Evolutionary conservation across 148 eudicot genomes (phyloP), one percentile per base, ranked within the genome.

Genomic region (Tetragonia tetragonoides): DNA sequence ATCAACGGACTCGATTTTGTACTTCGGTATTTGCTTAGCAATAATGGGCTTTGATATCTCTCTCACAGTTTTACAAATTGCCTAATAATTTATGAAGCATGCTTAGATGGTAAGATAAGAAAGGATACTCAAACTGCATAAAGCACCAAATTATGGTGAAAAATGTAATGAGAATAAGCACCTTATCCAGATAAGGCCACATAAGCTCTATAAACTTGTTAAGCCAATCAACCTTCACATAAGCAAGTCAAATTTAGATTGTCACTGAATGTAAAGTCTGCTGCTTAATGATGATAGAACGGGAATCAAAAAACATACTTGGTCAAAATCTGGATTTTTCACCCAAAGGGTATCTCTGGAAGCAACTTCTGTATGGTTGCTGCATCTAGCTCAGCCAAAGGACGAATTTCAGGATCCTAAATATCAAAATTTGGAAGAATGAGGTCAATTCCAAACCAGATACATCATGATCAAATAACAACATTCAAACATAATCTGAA

Each of bases 171-270:
- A 53, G 6, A 68, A 65, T 53, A 64, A 77, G 44, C 81, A 94
- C 98, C 99, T 91, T 92, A 81, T 95, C 94, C 70, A 95, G 84
- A 84, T 88, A 91, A 79, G 99, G 99, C 99, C 99, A 95, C 99
- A 95, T 90, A 66, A 66, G 79, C 42, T 84, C 87, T 70, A 92
- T 83, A 70, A 95, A 92, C 81, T 85, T 91, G 88, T 92, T 95
- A 60, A 95, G 91, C 99, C 99, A 92, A 82, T 95, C 98, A 78
- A 95, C 66, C 98, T 95, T 83, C 51, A 62, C 75, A 79, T 24
- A 77, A 80, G 42, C 80, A 80, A 53, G 73, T 34, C 6, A 40
- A 21, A 72, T 20, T 72, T 12, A 72, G 77, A 20, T 34, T 20
- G 34, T 28, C 34, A 28, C 34, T 28, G 34, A 28, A 28, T 28